Evolutionary conservation across 2,329 filamentous ascomycete genomes (phyloP).

Genomic region (Xylaria sp.): DNA sequence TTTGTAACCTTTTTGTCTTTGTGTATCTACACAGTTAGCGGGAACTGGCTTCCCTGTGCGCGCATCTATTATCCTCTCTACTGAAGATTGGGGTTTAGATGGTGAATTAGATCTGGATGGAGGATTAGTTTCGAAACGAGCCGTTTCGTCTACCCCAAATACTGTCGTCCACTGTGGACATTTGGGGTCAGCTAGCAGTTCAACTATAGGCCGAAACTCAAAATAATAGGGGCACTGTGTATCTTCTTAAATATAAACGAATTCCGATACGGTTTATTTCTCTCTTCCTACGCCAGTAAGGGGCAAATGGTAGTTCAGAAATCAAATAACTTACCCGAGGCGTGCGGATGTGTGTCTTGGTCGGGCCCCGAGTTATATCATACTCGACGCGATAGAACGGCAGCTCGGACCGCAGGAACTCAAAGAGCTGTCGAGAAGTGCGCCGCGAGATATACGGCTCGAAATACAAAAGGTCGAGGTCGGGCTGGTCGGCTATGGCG

Average conservation of each 20-base stretch:
- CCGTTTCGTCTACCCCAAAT: constrained; percentile 70
- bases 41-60: constrained; percentile 53
- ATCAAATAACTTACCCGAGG: constrained; percentile 39
- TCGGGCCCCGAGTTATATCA: constrained; percentile 72
- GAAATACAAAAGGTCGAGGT: constrained; percentile 80
- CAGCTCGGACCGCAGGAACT: constrained; percentile 75
- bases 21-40: constrained; percentile 62
- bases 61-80: constrained; percentile 52
- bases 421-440: constrained; percentile 69
- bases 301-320: neutral
- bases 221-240: too few species aligned
- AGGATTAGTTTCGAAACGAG: constrained; percentile 57
- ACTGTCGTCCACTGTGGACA: constrained; percentile 62
- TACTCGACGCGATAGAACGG: constrained; percentile 82
- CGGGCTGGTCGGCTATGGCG: constrained; percentile 71
- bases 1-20: constrained; percentile 17
- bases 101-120: constrained; percentile 47
- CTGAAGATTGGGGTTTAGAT: constrained; percentile 27
- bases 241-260: neutral
- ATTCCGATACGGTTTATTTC: too few species aligned
- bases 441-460: constrained; percentile 73
- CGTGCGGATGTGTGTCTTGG: constrained; percentile 69
- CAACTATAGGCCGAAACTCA: neutral
- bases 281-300: neutral
- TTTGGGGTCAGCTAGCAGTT: constrained; percentile 1